Evolutionary conservation across 805 yeast species (phyloP), one percentile per base, ranked within the genome.

Genomic region (Kuraishia piskuri): DNA sequence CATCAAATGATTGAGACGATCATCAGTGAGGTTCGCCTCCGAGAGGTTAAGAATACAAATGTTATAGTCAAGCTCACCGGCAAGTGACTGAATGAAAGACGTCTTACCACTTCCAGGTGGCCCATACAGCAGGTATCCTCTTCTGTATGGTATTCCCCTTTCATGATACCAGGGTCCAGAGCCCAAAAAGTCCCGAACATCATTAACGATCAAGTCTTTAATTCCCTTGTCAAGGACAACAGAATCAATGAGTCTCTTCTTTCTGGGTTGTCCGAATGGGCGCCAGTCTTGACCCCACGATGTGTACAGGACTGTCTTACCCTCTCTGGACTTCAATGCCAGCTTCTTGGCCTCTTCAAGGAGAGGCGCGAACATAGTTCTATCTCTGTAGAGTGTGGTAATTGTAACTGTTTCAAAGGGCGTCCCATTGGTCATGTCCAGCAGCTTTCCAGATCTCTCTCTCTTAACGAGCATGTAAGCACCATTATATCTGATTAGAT

Each of bases 201-300:
- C 99, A 1, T 63, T 60, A 2, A 88, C 63, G 22, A 94, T 81
- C 9, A 65, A 59, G 54, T 86, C 88, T 56, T 83, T 83, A 51
- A 94, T 75, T 1, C 88, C 90, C 22, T 76, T 67, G 66, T 90
- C 98, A 52, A 94, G 72, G 23, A 94, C 83, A 17, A 94, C 99
- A 7, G 96, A 87, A 3, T 87, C 92, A 44, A 92, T 70, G 24
- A 86, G 69, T 60, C 99, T 76, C 69, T 92, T 92, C 61, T 84
- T 85, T 57, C 97, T 78, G 1, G 99, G 98, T 65, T 85, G 91
- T 2, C 99, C 99, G 73, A 94, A 94, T 3, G 96, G 96, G 63
- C 98, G 77, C 99, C 99, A 94, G 64, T 94, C 99, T 25, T 96
- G 96, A 0, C 98, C 99, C 89, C 94, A 92, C 10, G 96, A 87